Percentiles rank a stretch among this genome's conserved stretches.
These are phyloP conservation scores for Dorcoceras hygrometricum DNA, from an alignment of 257 asterid genomes.

Conservation along the genomic window DNA sequence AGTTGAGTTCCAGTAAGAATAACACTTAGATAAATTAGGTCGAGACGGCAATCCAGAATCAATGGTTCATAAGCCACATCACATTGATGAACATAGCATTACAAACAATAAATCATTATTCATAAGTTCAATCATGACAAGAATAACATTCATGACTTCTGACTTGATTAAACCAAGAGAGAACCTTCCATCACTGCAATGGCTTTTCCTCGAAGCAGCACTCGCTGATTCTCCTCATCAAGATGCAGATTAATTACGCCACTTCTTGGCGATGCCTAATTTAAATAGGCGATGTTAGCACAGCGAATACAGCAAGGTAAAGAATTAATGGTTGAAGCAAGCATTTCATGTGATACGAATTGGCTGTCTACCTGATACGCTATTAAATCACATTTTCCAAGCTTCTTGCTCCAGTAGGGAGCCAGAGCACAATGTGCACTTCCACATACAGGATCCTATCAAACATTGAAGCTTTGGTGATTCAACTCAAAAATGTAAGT, in stretches of 20 bases:
- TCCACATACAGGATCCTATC: constrained; percentile 90
- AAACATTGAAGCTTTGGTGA: neutral
- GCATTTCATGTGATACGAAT: neutral
- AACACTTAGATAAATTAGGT: too few species aligned
- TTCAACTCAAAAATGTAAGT: neutral
- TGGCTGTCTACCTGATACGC: constrained; percentile 56
- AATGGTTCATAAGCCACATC: neutral
- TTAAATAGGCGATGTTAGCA: constrained; percentile 18
- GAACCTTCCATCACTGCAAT: constrained; percentile 30
- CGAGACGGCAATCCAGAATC: neutral
- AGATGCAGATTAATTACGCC: constrained; percentile 62
- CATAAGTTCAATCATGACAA: neutral
- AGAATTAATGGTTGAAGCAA: neutral
- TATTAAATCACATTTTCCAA: constrained; percentile 57
- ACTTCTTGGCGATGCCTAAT: constrained; percentile 79
- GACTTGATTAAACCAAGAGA: constrained; percentile 44
- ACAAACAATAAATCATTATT: neutral
- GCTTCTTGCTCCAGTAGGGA: constrained; percentile 76
- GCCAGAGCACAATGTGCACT: constrained; percentile 88
- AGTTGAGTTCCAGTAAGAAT: neutral
- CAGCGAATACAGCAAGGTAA: neutral
- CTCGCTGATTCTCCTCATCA: constrained; percentile 60
- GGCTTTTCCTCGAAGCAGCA: constrained; percentile 71
- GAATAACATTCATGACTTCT: neutral
- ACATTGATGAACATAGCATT: neutral